Base-by-base conservation (phyloP, 345 rosid species). In the Ricinus communis region DNA sequence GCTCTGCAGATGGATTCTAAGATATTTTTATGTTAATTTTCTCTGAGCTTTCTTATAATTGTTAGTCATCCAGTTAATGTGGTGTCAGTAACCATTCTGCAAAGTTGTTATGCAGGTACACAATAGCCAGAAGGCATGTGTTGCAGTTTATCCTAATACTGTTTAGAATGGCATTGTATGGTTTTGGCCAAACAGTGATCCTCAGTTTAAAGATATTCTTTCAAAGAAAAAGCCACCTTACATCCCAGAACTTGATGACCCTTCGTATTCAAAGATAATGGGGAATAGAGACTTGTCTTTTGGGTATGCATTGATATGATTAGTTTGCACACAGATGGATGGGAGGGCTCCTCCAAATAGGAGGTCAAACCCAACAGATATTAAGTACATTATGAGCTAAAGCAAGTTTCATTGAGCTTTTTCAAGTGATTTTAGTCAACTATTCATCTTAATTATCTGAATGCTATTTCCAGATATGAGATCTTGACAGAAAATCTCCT, bases 141-240 rank as follows among this genome's bases (percentile, higher is more conserved):
- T 78, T 27, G 83, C 84, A 51, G 89, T 72, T 65, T 93, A 93
- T 75, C 97, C 98, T 18, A 85, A 82, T 76, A 74, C 81, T 5
- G 86, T 93, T 75, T 90, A 93, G 62, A 84, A 90, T 75, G 93
- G 84, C 47, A 85, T 93, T 18, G 77, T 93, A 54, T 93, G 97
- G 98, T 87, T 93, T 83, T 93, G 98, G 97, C 95, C 98, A 13
- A 90, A 86, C 65, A 27, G 72, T 51, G 90, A 85, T 81, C 88
- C 95, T 60, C 79, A 77, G 60, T 89, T 79, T 84, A 90, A 83
- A 77, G 86, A 93, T 58, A 84, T 87, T 50, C 65, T 89, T 50
- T 72, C 69, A 21, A 85, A 75, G 49, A 83, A 87, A 62, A 84
- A 81, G 65, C 98, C 98, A 30, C 98, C 97, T 0, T 85, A 62